phyloP scores from a whole-genome alignment of 2,329 filamentous ascomycete species.

The Chaetomiaceae sp. region DNA sequence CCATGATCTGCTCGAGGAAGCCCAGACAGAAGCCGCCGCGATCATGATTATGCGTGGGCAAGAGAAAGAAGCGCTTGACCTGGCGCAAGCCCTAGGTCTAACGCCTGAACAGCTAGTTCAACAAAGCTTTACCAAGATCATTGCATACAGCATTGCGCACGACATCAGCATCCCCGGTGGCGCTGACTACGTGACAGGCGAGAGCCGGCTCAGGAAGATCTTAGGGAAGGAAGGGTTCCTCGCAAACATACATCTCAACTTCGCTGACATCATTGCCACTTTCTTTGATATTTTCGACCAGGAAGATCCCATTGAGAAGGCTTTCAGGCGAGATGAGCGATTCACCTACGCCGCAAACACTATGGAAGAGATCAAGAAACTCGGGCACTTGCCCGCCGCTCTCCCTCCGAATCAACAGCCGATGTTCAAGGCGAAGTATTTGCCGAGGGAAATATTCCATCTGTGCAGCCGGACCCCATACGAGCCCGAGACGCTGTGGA shows the following conservation, averaged over 20 bases:
- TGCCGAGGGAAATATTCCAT: constrained; percentile 70
- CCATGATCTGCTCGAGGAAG: constrained; percentile 62
- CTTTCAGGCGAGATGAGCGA: constrained; percentile 55
- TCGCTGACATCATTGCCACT: constrained; percentile 70
- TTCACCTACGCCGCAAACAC: constrained; percentile 59
- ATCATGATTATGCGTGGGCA: constrained; percentile 79
- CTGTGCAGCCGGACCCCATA: constrained; percentile 70
- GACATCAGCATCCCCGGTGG: constrained; percentile 54
- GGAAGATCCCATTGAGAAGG: constrained; percentile 67
- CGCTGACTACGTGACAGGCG: constrained; percentile 50
- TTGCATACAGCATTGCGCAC: constrained; percentile 79
- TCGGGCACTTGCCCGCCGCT: constrained; percentile 59
- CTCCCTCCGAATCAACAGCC: constrained; percentile 82
- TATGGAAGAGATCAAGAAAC: constrained; percentile 64
- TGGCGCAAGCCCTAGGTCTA: constrained; percentile 55
- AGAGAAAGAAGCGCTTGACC: constrained; percentile 54
- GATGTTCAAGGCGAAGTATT: constrained; percentile 72
- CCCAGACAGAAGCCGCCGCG: constrained; percentile 72
- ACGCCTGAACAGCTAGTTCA: constrained; percentile 56
- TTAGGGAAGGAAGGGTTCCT: constrained; percentile 65
- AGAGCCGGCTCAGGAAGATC: constrained; percentile 62
- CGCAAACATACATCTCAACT: constrained; percentile 60
- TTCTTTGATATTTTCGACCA: constrained; percentile 76
- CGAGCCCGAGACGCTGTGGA: constrained; percentile 66
- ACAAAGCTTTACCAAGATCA: constrained; percentile 68